A percentile compares a stretch with the other conserved stretches of the same genome.
phyloP scores from a whole-genome alignment of 768 basidiomycete species.

The Dioszegia aurantiaca region DNA sequence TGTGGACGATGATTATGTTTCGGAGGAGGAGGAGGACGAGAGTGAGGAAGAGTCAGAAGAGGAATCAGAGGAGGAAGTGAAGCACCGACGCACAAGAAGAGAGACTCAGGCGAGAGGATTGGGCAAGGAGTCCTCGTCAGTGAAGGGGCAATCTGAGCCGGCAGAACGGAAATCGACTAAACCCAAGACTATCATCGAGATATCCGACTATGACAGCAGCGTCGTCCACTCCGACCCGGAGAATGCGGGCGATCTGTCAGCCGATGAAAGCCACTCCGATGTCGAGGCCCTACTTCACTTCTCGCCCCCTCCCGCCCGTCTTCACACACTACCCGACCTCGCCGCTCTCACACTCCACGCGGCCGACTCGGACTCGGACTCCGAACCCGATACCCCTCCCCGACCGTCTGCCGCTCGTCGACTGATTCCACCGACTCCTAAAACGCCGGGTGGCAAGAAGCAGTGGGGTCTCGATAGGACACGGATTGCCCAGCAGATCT shows the following conservation, averaged over 20 bases:
- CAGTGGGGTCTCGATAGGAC: conserved; percentile 35
- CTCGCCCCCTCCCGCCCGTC: conserved; percentile 19
- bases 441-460: conserved; percentile 16
- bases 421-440: background rate
- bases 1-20: conserved; percentile 41
- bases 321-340: conserved; percentile 20
- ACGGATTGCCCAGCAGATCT: conserved; percentile 34
- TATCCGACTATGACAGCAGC: conserved; percentile 7
- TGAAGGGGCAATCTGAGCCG: background rate
- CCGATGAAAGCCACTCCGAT: conserved; percentile 2
- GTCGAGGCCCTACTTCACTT: conserved; percentile 25
- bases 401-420: background rate
- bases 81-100: background rate
- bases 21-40: conserved; percentile 18
- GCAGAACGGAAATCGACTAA: background rate
- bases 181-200: conserved; percentile 19
- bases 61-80: background rate
- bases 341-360: conserved; percentile 9
- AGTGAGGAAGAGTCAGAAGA: conserved; percentile 11
- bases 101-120: background rate
- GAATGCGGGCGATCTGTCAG: background rate
- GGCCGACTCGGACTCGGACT: conserved; percentile 5
- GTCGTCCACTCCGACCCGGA: conserved; percentile 7
- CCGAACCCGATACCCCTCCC: conserved; percentile 8
- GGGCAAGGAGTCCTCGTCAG: background rate